A percentile compares a stretch with the other conserved stretches of the same genome.
Evolutionary conservation across 2,329 filamentous ascomycete species (phyloP).

Genomic region (Phoma sp.): DNA sequence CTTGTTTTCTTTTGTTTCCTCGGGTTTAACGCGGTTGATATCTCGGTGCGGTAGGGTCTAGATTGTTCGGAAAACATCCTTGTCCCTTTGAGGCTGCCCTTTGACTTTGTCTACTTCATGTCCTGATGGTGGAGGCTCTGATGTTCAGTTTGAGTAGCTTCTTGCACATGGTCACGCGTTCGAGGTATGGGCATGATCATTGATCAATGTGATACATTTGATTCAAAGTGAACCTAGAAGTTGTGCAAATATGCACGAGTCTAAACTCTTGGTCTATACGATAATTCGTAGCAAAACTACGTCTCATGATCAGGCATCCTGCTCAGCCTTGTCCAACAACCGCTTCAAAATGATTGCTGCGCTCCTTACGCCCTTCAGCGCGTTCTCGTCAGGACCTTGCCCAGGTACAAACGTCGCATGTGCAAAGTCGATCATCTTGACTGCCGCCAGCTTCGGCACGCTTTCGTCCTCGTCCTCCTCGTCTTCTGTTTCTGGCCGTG

Average conservation of each 20-base stretch:
- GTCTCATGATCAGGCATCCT: slow-evolving; percentile 9
- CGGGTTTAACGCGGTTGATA: too few relatives aligned
- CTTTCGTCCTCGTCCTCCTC: slow-evolving; percentile 54
- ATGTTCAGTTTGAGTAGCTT: too few relatives aligned
- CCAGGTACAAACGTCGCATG: slow-evolving; percentile 86
- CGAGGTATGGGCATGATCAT: too few relatives aligned
- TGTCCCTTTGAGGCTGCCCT: too few relatives aligned
- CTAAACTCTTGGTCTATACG: slow-evolving; percentile 5
- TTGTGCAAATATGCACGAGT: not conserved
- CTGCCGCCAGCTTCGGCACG: slow-evolving; percentile 71
- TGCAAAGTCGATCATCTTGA: slow-evolving; percentile 96
- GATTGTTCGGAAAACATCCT: too few relatives aligned
- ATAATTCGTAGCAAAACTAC: slow-evolving; percentile 5
- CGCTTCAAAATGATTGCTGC: slow-evolving; percentile 74
- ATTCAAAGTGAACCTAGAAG: too few relatives aligned
- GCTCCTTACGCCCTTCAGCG: slow-evolving; percentile 74
- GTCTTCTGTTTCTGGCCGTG: slow-evolving; percentile 29
- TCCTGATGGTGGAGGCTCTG: too few relatives aligned
- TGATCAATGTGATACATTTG: too few relatives aligned
- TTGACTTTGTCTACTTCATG: too few relatives aligned
- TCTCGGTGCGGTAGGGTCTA: too few relatives aligned
- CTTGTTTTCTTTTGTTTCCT: too few relatives aligned
- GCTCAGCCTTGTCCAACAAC: slow-evolving; percentile 52
- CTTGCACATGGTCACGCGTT: too few relatives aligned
- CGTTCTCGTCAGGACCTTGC: slow-evolving; percentile 84